Conservation (phyloP, 2,329 filamentous ascomycete genomes). For the Diaporthe humulicola region DNA sequence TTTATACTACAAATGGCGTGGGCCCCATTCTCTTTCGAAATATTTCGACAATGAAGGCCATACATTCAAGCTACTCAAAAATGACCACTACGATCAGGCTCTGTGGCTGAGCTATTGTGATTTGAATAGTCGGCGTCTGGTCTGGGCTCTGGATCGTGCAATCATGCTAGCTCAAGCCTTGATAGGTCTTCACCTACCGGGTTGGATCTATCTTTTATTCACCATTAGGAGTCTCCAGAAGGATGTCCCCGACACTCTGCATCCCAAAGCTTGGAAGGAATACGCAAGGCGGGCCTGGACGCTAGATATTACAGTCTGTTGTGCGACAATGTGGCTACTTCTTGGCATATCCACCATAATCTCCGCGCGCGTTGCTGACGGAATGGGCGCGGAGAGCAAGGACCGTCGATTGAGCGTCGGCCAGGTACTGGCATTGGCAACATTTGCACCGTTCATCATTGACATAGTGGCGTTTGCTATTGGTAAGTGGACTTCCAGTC, state of each 20-base stretch:
- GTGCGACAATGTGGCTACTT: not conserved
- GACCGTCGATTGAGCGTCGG: not conserved
- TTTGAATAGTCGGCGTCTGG: not conserved
- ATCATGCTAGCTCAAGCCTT: not conserved
- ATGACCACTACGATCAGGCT: not conserved
- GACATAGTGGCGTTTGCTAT: no score
- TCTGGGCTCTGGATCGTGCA: not conserved
- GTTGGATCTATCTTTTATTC: not conserved
- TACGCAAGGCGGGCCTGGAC: not conserved
- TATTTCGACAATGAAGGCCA: not conserved
- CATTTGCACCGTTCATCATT: no score
- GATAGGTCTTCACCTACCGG: not conserved
- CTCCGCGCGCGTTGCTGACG: not conserved
- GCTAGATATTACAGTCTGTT: not conserved
- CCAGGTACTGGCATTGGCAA: no score
- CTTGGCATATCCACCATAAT: not conserved
- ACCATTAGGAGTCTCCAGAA: not conserved
- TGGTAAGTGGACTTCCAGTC: no score
- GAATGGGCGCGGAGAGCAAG: not conserved
- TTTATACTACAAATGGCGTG: not conserved
- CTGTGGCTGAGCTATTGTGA: not conserved
- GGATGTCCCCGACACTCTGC: accelerated
- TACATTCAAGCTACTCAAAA: no score
- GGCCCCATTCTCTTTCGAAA: not conserved
- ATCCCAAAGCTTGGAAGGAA: not conserved